Evolutionary conservation across 2,329 filamentous ascomycete genomes (phyloP).

Genomic region (Cercospora janseana): DNA sequence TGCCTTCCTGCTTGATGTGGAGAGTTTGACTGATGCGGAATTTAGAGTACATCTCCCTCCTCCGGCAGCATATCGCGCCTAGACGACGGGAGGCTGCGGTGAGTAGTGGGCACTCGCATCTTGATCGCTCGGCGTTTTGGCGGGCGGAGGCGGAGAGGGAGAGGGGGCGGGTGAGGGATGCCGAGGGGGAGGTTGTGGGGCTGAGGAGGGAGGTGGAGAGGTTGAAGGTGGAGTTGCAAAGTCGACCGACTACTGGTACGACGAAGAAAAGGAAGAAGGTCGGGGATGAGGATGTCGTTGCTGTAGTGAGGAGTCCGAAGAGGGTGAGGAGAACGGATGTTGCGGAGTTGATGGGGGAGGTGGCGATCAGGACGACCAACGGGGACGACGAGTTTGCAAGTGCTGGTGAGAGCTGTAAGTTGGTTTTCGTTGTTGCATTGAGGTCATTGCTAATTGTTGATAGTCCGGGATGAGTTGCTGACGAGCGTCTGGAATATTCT

Average conservation of each 20-base stretch:
- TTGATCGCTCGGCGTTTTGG: constrained; percentile 46
- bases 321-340: constrained; percentile 25
- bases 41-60: constrained; percentile 33
- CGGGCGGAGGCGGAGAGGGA: constrained; percentile 31
- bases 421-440: neutral
- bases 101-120: constrained; percentile 34
- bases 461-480: constrained; percentile 31
- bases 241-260: constrained; percentile 15
- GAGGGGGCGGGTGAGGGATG: constrained; percentile 19
- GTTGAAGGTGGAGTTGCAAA: constrained; percentile 27
- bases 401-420: constrained; percentile 29
- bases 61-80: constrained; percentile 39
- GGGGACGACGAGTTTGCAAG: constrained; percentile 23
- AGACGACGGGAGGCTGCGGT: constrained; percentile 28
- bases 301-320: constrained; percentile 29
- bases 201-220: constrained; percentile 28
- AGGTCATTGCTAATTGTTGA: constrained; percentile 7
- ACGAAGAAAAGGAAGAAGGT: constrained; percentile 34
- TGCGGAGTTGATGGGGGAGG: constrained; percentile 7
- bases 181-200: constrained; percentile 26
- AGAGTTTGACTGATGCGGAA: neutral
- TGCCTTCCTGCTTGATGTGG: neutral
- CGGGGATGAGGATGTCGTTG: constrained; percentile 29
- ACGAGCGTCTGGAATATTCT: constrained; percentile 33
- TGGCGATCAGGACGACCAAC: neutral